Base-by-base conservation (phyloP, 2,329 filamentous ascomycete species). In the Arthrobotrys megalospora region DNA sequence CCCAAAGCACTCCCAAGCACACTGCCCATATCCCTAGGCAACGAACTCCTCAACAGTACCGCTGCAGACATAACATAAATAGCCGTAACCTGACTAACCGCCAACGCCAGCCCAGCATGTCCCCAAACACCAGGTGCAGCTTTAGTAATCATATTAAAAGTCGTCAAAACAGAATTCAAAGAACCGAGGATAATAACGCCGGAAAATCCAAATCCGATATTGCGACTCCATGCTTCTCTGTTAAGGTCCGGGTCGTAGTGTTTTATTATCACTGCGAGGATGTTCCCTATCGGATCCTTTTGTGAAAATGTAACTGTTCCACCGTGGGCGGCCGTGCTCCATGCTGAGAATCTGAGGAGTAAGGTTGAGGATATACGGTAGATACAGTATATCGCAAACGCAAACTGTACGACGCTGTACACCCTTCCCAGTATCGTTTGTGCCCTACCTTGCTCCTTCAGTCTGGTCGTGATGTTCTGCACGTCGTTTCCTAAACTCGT, bases 171-270 rank as follows among this genome's bases (percentile, higher is more conserved):
- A 72, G 91, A 92, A 84, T 91, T 93, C 84, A 94, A 93, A 69
- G 91, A 93, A 1, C 92, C 91, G 14, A 93, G 87, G 24, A 97
- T 90, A 83, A 97, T 96, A 62, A 94, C 89, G 16, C 93, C 93
- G 6, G 91, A 93, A 3, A 97, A 87, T 21, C 93, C 86, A 84
- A 97, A 96, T 76, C 91, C 93, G 80, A 96, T 94, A 82, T 93
- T 92, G 34, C 93, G 91, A 21, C 92, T 91, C 93, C 93, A 96
- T 8, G 92, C 92, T 10, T 90, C 88, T 82, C 93, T 92, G 84
- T 97, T 92, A 28, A 97, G 88, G 77, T 91, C 89, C 1, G 92
- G 92, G 82, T 96, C 92, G 89, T 92, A 94, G 85, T 96, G 92
- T 70, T 91, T 91, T 3, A 92, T 93, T 16, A 97, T 85, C 11